Base-by-base conservation (phyloP, 2,329 filamentous ascomycete genomes). In the Scedosporium minutisporum region DNA sequence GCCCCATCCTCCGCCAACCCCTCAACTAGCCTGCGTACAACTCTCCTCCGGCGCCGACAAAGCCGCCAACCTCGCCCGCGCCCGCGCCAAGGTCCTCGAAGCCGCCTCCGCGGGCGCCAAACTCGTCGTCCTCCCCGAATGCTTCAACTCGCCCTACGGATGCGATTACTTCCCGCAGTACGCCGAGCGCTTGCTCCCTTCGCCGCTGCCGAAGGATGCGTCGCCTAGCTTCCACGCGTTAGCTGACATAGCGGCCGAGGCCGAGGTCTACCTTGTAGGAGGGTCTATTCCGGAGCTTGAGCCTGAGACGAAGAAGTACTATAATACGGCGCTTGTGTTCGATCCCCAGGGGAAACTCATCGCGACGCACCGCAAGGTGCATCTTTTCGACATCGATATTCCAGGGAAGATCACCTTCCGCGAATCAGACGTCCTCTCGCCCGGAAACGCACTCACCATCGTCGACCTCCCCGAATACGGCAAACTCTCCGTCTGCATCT, bases 111-210 rank as follows among this genome's bases (percentile, higher is more conserved):
- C 78, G 3, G 93, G 93, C 67, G 91, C 93, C 64, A 86, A 89
- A 63, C 86, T 99, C 64, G 87, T 97, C 67, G 91, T 97, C 41
- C 84, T 99, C 18, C 95, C 95, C 42, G 95, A 99, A 79, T 99
- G 95, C 82, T 99, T 99, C 86, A 99, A 99, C 80, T 96, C 90
- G 51, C 95, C 95, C 7, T 99, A 99, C 76, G 95, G 95, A 67
- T 71, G 87, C 67, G 75, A 91, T 71, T 93, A 88, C 80, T 99
- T 99, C 77, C 88, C 93, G 62, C 84, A 87, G 65, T 97, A 97
- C 75, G 93, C 95, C 67, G 95, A 99, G 76, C 88, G 86, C 1
- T 86, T 97, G n/a, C 76, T 78, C 58, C 91, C 91, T 0, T 88
- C 86, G 3, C 90, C 91, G 29, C 91, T 92, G 0, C 78, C 86